Conservation (phyloP, 2,329 filamentous ascomycete species). For the Parastagonospora nodorum region DNA sequence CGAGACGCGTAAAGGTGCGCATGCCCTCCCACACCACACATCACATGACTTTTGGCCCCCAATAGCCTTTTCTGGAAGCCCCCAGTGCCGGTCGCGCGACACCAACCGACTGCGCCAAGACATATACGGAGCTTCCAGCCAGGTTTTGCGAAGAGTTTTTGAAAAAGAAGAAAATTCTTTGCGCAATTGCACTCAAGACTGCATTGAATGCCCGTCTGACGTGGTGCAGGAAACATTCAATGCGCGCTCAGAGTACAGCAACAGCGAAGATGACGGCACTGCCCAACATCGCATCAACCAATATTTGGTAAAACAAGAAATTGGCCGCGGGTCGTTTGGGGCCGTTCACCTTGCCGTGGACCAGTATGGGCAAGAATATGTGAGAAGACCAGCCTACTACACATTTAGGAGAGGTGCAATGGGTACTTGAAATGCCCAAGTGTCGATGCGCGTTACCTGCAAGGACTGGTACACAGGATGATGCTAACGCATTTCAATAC, state of each 20-base stretch:
- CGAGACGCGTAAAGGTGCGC: constrained; percentile 65
- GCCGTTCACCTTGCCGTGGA: constrained; percentile 89
- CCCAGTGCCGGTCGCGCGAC: neutral
- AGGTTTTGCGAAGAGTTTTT: neutral
- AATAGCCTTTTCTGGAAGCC: neutral
- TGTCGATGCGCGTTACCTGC: constrained; percentile 31
- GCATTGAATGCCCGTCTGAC: neutral
- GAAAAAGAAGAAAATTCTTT: neutral
- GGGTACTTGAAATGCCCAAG: constrained; percentile 2
- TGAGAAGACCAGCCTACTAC: constrained; percentile 56
- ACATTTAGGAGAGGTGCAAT: neutral
- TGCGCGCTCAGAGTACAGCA: constrained; percentile 84
- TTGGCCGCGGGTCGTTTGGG: constrained; percentile 94
- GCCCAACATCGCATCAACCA: constrained; percentile 91
- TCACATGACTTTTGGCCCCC: neutral
- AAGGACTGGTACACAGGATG: constrained; percentile 15
- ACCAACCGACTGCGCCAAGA: neutral
- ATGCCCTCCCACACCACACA: neutral
- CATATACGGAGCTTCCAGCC: neutral
- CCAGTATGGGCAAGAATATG: constrained; percentile 91
- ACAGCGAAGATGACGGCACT: constrained; percentile 79
- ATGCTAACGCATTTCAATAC: constrained; percentile 35
- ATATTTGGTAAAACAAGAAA: constrained; percentile 91
- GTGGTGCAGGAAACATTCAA: constrained; percentile 79
- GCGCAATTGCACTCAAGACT: neutral